A percentile compares a stretch with the other conserved stretches of the same genome.
Conservation (phyloP, 345 rosid species). For the Brassica cretica region DNA sequence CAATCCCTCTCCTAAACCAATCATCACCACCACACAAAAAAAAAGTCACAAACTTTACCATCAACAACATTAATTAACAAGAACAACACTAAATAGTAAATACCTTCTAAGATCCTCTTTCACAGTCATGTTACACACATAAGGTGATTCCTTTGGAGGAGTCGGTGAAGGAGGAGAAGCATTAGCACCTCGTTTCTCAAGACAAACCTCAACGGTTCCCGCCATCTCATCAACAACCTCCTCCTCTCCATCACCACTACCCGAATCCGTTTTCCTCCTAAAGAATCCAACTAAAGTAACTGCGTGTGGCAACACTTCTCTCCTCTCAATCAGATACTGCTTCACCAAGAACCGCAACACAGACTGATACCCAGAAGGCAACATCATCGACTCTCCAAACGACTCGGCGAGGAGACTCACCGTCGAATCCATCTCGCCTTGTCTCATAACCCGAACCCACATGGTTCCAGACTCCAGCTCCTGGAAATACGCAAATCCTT, state of each 20-base stretch:
- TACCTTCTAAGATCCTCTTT: slow-evolving; percentile 74
- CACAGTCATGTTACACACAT: slow-evolving; percentile 88
- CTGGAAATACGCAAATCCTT: slow-evolving; percentile 56
- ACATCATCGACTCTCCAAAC: slow-evolving; percentile 78
- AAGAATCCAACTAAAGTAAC: slow-evolving; percentile 76
- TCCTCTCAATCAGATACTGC: slow-evolving; percentile 81
- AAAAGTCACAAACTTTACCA: slow-evolving; percentile 3
- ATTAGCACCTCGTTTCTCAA: slow-evolving; percentile 70
- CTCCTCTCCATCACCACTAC: slow-evolving; percentile 36
- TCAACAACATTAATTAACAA: not conserved
- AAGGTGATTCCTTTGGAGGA: slow-evolving; percentile 78
- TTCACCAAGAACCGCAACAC: slow-evolving; percentile 74
- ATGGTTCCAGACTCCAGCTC: slow-evolving; percentile 63
- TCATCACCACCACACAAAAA: slow-evolving; percentile 23
- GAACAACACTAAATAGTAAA: not conserved
- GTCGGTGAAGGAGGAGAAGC: slow-evolving; percentile 77
- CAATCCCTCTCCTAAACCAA: slow-evolving; percentile 73
- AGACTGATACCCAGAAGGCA: slow-evolving; percentile 61
- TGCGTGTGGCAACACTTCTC: slow-evolving; percentile 71
- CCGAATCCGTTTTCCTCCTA: slow-evolving; percentile 34
- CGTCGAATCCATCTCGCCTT: slow-evolving; percentile 69
- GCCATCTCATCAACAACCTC: slow-evolving; percentile 50
- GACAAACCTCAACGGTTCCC: slow-evolving; percentile 88
- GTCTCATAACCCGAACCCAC: slow-evolving; percentile 72
- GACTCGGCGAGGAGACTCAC: slow-evolving; percentile 74